These are phyloP conservation scores for Fusarium clavum DNA, from an alignment of 2,329 filamentous ascomycete genomes.

Conservation along the genomic window DNA sequence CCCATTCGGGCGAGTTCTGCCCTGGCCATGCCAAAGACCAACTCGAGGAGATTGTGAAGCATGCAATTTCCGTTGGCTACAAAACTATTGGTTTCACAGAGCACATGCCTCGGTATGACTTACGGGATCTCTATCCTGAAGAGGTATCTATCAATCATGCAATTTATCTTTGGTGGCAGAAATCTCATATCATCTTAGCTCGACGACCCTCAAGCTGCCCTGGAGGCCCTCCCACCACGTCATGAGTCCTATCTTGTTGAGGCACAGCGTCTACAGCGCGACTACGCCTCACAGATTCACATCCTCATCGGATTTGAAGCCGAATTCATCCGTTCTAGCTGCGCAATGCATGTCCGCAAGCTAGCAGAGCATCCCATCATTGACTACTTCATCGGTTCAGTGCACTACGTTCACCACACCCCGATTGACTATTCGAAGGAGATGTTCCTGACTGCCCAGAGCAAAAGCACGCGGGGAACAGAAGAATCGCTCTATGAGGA, in stretches of 20 bases:
- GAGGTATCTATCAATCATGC: slow-evolving; percentile 66
- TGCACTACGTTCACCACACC: slow-evolving; percentile 88
- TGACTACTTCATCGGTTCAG: slow-evolving; percentile 92
- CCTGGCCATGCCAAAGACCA: slow-evolving; percentile 86
- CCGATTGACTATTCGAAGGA: slow-evolving; percentile 88
- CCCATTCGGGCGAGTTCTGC: slow-evolving; percentile 98
- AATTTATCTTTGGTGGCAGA: neutral
- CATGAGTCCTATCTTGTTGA: slow-evolving; percentile 81
- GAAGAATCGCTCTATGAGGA: slow-evolving; percentile 81
- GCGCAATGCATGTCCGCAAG: slow-evolving; percentile 68
- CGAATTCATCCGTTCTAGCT: slow-evolving; percentile 86
- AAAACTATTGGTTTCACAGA: slow-evolving; percentile 89
- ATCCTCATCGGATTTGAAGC: slow-evolving; percentile 92
- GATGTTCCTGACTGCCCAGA: slow-evolving; percentile 68
- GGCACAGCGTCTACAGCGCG: slow-evolving; percentile 76
- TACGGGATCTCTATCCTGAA: slow-evolving; percentile 89
- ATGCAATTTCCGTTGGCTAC: slow-evolving; percentile 83
- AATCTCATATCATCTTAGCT: slow-evolving; percentile 52
- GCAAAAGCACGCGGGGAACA: slow-evolving; percentile 54
- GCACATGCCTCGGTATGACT: slow-evolving; percentile 86
- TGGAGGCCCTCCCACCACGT: slow-evolving; percentile 62
- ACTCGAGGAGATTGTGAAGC: slow-evolving; percentile 84
- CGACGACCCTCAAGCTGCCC: slow-evolving; percentile 60
- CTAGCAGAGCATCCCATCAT: slow-evolving; percentile 70
- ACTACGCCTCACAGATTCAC: slow-evolving; percentile 77